Evolutionary conservation across 1,139 yeast genomes (phyloP).

Genomic region (Geotrichum carabidarum): DNA sequence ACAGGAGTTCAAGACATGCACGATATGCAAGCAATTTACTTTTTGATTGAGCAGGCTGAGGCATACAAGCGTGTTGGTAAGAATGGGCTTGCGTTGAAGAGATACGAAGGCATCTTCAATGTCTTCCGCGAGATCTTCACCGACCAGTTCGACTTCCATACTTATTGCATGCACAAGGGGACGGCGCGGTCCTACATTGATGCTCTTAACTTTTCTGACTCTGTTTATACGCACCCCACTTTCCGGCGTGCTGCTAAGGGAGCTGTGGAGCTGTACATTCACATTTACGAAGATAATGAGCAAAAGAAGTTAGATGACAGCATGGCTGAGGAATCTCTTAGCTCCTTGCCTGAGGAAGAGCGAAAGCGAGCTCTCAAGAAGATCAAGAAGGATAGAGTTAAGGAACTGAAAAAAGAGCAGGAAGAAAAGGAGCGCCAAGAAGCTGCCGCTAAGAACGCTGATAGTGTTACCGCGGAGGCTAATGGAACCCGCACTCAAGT

Average conservation of each 20-base stretch:
- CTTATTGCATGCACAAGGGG: slow-evolving; percentile 85
- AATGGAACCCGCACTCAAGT: slow-evolving; percentile 17
- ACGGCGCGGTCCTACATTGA: slow-evolving; percentile 79
- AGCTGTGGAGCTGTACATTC: slow-evolving; percentile 54
- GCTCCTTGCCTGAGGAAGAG: slow-evolving; percentile 34
- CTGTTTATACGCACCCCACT: slow-evolving; percentile 61
- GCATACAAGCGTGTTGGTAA: slow-evolving; percentile 55
- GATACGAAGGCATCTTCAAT: slow-evolving; percentile 63
- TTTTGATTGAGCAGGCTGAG: slow-evolving; percentile 78
- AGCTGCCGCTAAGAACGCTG: slow-evolving; percentile 25
- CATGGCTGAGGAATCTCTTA: slow-evolving; percentile 26
- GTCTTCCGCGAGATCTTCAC: slow-evolving; percentile 65
- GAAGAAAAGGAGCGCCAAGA: slow-evolving; percentile 12
- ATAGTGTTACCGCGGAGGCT: slow-evolving; percentile 21
- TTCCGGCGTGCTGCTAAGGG: slow-evolving; percentile 68
- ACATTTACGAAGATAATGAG: slow-evolving; percentile 33
- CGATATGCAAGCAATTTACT: slow-evolving; percentile 90
- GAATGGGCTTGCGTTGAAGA: slow-evolving; percentile 70
- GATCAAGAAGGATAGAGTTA: slow-evolving; percentile 41
- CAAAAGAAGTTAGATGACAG: slow-evolving; percentile 23
- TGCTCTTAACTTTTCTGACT: slow-evolving; percentile 77
- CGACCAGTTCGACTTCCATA: slow-evolving; percentile 93
- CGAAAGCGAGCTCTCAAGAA: slow-evolving; percentile 35
- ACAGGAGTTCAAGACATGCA: slow-evolving; percentile 86
- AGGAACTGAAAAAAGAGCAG: slow-evolving; percentile 37